These are phyloP conservation scores for Neostapfia colusana DNA, from an alignment of 176 grass and related monocot species.

Conservation along the genomic window DNA sequence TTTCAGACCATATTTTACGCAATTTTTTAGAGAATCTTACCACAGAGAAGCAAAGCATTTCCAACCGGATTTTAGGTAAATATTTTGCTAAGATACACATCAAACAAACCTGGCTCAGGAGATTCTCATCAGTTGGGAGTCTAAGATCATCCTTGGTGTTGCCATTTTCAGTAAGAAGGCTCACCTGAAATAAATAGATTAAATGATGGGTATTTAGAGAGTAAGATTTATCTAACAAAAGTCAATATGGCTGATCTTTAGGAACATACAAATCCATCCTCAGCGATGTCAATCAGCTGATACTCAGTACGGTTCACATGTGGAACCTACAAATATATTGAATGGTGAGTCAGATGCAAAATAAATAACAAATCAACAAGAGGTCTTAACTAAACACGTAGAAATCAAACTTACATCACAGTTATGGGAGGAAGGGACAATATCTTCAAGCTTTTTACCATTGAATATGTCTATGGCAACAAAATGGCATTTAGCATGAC, in stretches of 20 bases:
- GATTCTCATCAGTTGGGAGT: slow-evolving; percentile 80
- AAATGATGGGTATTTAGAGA: neutral
- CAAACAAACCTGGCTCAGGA: slow-evolving; percentile 63
- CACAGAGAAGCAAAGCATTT: slow-evolving; percentile 8
- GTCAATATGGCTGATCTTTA: neutral
- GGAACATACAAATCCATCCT: slow-evolving; percentile 91
- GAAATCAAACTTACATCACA: slow-evolving; percentile 72
- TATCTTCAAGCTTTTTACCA: slow-evolving; percentile 94
- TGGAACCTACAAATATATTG: slow-evolving; percentile 53
- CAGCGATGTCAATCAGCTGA: slow-evolving; percentile 96
- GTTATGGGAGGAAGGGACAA: slow-evolving; percentile 93
- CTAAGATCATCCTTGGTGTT: slow-evolving; percentile 90
- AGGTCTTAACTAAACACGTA: slow-evolving; percentile 30
- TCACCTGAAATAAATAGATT: slow-evolving; percentile 59
- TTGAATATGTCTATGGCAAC: slow-evolving; percentile 94
- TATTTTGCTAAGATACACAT: neutral
- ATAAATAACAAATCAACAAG: neutral
- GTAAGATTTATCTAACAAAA: neutral
- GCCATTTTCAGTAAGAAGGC: slow-evolving; percentile 80
- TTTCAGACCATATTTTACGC: neutral
- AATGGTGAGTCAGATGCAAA: slow-evolving; percentile 10
- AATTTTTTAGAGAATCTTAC: neutral
- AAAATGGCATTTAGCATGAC: slow-evolving; percentile 95
- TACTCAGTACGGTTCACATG: slow-evolving; percentile 92
- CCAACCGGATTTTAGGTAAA: neutral